A percentile compares a stretch with the other conserved stretches of the same genome.
Evolutionary conservation across 148 eudicot species (phyloP).

Genomic region (Rhododendron henanense): DNA sequence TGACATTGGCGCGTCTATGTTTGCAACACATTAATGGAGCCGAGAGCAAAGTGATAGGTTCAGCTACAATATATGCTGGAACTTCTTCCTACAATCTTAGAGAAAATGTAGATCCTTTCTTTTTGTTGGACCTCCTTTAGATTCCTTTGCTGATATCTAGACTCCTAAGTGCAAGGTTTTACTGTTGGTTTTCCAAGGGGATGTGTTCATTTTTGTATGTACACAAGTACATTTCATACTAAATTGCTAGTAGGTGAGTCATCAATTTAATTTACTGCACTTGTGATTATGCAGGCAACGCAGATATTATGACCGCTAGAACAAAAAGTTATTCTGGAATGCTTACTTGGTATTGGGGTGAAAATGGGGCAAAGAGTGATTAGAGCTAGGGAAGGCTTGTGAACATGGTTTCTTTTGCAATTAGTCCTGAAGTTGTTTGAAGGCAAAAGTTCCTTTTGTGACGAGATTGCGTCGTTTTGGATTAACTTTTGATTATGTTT

Average conservation of each 20-base stretch:
- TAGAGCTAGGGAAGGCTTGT: not conserved
- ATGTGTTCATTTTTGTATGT: not conserved
- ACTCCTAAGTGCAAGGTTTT: not conserved
- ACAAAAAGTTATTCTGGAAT: not conserved
- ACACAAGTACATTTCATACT: not conserved
- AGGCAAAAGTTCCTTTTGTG: not conserved
- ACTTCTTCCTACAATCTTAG: not conserved
- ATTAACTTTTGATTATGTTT: not conserved
- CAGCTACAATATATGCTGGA: not conserved
- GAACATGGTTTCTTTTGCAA: not conserved
- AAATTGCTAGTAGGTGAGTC: not conserved
- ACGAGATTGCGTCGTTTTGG: not conserved
- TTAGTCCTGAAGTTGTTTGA: not conserved
- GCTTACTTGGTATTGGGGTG: not conserved
- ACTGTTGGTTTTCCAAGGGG: not conserved
- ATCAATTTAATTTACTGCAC: not conserved
- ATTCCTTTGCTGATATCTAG: not conserved
- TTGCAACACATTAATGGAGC: not conserved
- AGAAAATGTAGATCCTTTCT: not conserved
- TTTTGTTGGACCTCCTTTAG: not conserved
- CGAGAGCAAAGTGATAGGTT: not conserved
- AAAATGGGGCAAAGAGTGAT: not conserved
- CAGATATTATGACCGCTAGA: not conserved
- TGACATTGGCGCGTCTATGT: not conserved
- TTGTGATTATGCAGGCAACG: constrained; percentile 1